phyloP scores from a whole-genome alignment of 495 filamentous ascomycete species.

The Penicillium angulare region DNA sequence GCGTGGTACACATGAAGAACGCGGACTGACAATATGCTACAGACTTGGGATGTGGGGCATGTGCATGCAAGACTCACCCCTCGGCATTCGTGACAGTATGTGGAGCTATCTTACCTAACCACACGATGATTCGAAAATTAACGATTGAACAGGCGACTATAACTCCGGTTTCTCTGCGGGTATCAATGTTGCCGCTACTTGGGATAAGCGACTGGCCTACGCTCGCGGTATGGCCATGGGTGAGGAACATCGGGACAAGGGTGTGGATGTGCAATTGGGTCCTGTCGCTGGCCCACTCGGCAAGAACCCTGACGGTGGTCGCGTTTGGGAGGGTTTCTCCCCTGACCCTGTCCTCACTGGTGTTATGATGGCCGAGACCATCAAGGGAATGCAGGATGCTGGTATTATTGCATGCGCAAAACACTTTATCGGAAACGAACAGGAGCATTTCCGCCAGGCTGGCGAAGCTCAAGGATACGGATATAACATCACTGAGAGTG shows the following conservation, averaged over 20 bases:
- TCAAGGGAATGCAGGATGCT: slow-evolving; percentile 79
- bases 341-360: slow-evolving; percentile 78
- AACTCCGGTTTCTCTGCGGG: slow-evolving; percentile 80
- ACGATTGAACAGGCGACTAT: slow-evolving; percentile 57
- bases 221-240: slow-evolving; percentile 77
- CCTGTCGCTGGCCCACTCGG: slow-evolving; percentile 88
- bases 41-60: slow-evolving; percentile 77
- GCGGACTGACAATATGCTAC: slow-evolving; percentile 18
- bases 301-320: slow-evolving; percentile 70
- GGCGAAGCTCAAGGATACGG: slow-evolving; percentile 62
- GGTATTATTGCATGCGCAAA: slow-evolving; percentile 82
- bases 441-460: slow-evolving; percentile 80
- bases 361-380: slow-evolving; percentile 66
- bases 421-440: slow-evolving; percentile 73
- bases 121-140: neutral
- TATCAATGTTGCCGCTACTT: slow-evolving; percentile 79
- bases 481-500: slow-evolving; percentile 59
- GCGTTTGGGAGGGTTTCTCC: slow-evolving; percentile 77
- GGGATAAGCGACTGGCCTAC: slow-evolving; percentile 70
- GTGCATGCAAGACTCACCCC: slow-evolving; percentile 87
- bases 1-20: neutral
- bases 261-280: slow-evolving; percentile 81
- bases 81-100: slow-evolving; percentile 74
- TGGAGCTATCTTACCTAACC: neutral
- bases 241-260: slow-evolving; percentile 75